phyloP scores from a whole-genome alignment of 2,329 filamentous ascomycete species.

The Raffaelea ambrosiae region DNA sequence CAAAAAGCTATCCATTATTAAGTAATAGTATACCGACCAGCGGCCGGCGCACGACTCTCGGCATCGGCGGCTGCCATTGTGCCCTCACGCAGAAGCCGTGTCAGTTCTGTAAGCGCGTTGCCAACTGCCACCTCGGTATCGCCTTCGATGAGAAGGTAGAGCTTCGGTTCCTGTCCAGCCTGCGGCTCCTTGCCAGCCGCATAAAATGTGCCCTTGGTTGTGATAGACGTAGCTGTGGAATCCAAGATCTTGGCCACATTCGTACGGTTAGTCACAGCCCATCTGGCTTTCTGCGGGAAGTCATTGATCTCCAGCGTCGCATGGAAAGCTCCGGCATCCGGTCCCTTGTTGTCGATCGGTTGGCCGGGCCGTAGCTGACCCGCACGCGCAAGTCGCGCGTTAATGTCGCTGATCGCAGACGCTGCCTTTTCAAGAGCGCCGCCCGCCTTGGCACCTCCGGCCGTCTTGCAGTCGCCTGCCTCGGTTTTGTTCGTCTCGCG shows the following conservation, averaged over 20 bases:
- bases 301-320: constrained; percentile 98
- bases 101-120: constrained; percentile 83
- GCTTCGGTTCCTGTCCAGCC: constrained; percentile 71
- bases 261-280: constrained; percentile 96
- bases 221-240: constrained; percentile 89
- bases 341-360: constrained; percentile 96
- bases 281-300: constrained; percentile 95
- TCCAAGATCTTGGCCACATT: constrained; percentile 98
- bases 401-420: constrained; percentile 85
- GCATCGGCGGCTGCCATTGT: constrained; percentile 83
- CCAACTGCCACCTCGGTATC: constrained; percentile 91
- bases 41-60: constrained; percentile 69
- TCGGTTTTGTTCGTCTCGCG: constrained; percentile 37
- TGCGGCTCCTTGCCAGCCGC: constrained; percentile 70
- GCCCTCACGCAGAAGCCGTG: constrained; percentile 79
- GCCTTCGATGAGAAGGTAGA: constrained; percentile 96
- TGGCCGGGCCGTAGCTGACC: constrained; percentile 86
- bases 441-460: constrained; percentile 13
- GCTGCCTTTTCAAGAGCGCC: constrained; percentile 70
- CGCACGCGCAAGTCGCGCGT: constrained; percentile 79
- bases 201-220: constrained; percentile 93
- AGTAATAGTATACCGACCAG: constrained; percentile 79
- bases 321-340: constrained; percentile 93
- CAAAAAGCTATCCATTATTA: constrained; percentile 27
- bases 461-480: constrained; percentile 18